Conservation (phyloP, 2,329 filamentous ascomycete genomes). For the Orbilia quercus region DNA sequence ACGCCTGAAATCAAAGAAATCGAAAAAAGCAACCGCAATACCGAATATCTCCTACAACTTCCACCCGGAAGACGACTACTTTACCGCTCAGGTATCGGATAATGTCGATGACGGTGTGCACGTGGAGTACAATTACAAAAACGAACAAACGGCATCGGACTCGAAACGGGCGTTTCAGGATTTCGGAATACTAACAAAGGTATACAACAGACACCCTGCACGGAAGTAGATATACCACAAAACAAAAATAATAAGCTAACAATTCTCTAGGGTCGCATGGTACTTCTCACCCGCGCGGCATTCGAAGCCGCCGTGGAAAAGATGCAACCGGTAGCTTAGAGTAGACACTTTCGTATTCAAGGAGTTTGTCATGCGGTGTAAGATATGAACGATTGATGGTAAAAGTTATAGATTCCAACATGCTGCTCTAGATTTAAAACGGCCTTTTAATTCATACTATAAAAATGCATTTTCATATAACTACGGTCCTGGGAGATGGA, state of each 20-base stretch:
- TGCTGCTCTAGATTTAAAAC: no score
- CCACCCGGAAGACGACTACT: conserved; percentile 92
- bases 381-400: no score
- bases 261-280: conserved; percentile 34
- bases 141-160: conserved; percentile 81
- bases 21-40: conserved; percentile 4
- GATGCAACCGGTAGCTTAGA: conserved; percentile 23
- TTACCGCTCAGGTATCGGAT: conserved; percentile 64
- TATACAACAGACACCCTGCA: no score
- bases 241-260: no score
- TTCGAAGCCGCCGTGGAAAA: conserved; percentile 34
- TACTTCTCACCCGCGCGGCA: conserved; percentile 32
- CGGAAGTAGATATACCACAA: no score
- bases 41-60: conserved; percentile 75
- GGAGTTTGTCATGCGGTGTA: no score
- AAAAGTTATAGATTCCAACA: no score
- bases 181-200: conserved; percentile 83
- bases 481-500: no score
- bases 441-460: no score
- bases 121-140: conserved; percentile 80
- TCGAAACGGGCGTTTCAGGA: conserved; percentile 96
- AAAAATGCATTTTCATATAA: no score
- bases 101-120: conserved; percentile 73
- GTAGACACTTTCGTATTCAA: no score
- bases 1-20: conserved; percentile 18